Percentiles rank a stretch among this genome's conserved stretches.
phyloP scores from a whole-genome alignment of 345 rosid species.

The Kandelia obovata region DNA sequence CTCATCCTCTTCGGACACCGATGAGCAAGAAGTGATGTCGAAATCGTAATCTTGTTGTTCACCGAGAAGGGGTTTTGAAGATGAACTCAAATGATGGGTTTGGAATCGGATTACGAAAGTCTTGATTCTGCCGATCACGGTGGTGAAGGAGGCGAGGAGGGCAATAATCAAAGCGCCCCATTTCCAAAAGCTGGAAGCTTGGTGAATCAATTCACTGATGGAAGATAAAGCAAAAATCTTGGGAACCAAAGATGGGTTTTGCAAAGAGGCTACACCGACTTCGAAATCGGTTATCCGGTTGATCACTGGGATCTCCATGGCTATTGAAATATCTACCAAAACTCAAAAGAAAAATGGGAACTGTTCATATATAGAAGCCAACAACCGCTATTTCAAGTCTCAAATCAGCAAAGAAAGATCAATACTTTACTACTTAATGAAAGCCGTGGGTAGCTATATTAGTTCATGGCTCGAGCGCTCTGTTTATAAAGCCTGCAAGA shows the following conservation, averaged over 20 bases:
- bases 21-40: conserved; percentile 29
- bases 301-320: conserved; percentile 66
- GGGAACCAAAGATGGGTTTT: conserved; percentile 32
- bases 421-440: too few species aligned
- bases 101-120: conserved; percentile 35
- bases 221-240: conserved; percentile 17
- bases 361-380: too few species aligned
- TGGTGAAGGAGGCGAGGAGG: conserved; percentile 50
- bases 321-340: neutral
- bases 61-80: neutral
- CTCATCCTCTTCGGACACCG: conserved; percentile 25
- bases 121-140: conserved; percentile 44
- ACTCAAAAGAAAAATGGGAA: neutral
- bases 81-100: conserved; percentile 6
- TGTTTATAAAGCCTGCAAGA: too few species aligned
- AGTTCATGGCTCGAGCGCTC: too few species aligned
- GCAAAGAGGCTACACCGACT: conserved; percentile 35
- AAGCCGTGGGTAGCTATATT: too few species aligned
- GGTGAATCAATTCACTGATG: conserved; percentile 21
- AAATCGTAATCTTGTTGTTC: conserved; percentile 10
- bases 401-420: too few species aligned
- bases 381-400: too few species aligned
- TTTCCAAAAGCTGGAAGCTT: conserved; percentile 47
- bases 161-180: conserved; percentile 71
- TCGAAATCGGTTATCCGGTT: conserved; percentile 61